Conservation (phyloP, 164 flowering plant species). For the Chimonanthus praecox region DNA sequence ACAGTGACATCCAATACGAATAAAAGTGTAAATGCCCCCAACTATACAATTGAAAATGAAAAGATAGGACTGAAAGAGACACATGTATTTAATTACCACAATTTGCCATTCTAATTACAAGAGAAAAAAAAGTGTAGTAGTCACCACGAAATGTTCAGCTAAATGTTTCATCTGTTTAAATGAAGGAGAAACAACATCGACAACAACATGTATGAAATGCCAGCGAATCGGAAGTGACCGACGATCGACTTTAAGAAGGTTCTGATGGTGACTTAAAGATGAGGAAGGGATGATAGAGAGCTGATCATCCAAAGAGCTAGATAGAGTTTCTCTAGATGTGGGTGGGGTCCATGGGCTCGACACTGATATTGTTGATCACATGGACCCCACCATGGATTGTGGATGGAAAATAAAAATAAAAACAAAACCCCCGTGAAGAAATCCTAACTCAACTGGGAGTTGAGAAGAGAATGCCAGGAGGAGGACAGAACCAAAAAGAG, state of each 20-base stretch:
- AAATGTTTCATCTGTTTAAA: conserved; percentile 1
- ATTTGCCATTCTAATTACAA: neutral
- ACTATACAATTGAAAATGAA: neutral
- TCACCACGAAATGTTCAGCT: conserved; percentile 4
- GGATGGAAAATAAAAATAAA: neutral
- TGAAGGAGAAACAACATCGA: conserved; percentile 5
- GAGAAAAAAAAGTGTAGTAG: neutral
- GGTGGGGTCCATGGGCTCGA: neutral
- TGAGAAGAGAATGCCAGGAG: too few species aligned
- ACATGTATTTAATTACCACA: neutral
- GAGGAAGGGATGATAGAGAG: neutral
- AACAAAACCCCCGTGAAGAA: too few species aligned
- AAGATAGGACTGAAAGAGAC: neutral
- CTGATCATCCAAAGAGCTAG: neutral
- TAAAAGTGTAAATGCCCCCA: neutral
- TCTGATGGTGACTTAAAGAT: neutral
- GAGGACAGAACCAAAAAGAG: too few species aligned
- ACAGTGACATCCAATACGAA: neutral
- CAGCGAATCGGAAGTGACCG: neutral
- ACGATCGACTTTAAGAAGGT: conserved; percentile 10
- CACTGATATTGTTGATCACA: neutral
- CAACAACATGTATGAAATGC: neutral
- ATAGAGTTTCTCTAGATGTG: neutral
- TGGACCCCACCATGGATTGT: neutral
- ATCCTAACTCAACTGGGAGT: too few species aligned